Percentiles rank a stretch among this genome's conserved stretches.
phyloP scores from a whole-genome alignment of 805 yeast species.

The Scheffersomyces spartinae region DNA sequence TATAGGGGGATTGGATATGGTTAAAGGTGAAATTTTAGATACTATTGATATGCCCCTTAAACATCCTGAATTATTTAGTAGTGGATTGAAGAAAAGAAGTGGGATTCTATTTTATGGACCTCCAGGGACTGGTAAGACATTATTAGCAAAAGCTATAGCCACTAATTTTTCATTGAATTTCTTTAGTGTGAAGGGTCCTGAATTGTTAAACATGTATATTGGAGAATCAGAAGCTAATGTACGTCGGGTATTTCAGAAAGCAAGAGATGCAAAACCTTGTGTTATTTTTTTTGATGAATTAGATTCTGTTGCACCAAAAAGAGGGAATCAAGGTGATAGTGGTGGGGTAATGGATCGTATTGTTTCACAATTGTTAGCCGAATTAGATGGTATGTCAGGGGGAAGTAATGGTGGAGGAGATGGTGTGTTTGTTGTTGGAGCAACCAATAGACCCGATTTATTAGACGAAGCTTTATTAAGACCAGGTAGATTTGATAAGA shows the following conservation, averaged over 20 bases:
- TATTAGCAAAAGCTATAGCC: constrained; percentile 94
- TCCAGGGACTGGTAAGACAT: constrained; percentile 96
- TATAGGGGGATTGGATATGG: constrained; percentile 87
- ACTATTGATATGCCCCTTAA: constrained; percentile 94
- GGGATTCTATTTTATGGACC: constrained; percentile 96
- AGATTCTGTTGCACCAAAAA: constrained; percentile 96
- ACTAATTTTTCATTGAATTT: constrained; percentile 89
- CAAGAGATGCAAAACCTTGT: constrained; percentile 95
- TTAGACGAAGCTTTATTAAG: constrained; percentile 88
- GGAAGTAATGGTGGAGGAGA: constrained; percentile 50
- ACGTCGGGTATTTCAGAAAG: constrained; percentile 83
- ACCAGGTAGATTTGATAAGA: constrained; percentile 92
- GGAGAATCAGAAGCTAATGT: constrained; percentile 99
- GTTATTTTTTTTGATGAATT: constrained; percentile 95
- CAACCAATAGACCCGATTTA: constrained; percentile 93
- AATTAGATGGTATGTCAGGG: constrained; percentile 91
- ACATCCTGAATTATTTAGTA: constrained; percentile 79
- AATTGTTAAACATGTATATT: constrained; percentile 90
- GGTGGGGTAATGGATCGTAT: constrained; percentile 99
- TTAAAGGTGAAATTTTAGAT: constrained; percentile 86
- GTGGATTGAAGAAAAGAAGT: constrained; percentile 86
- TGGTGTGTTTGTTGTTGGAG: constrained; percentile 98
- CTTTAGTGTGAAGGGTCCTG: constrained; percentile 96
- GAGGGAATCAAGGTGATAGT: constrained; percentile 98
- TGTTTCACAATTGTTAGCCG: constrained; percentile 90